Base-by-base conservation (phyloP, 2,329 filamentous ascomycete genomes). In the Pseudofabraea citricarpa region DNA sequence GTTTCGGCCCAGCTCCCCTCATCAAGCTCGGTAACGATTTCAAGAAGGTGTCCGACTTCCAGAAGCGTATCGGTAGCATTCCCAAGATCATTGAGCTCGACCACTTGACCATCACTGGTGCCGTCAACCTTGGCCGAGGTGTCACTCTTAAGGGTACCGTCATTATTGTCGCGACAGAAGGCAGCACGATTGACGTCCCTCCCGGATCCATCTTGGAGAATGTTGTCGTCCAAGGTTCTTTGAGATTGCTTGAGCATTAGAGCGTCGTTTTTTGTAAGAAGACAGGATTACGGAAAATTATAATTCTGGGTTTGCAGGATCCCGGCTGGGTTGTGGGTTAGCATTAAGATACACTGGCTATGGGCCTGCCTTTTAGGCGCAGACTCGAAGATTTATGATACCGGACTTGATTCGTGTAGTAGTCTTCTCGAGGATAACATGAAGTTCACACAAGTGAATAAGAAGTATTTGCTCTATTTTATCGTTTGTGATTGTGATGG, bases 11-110 rank as follows among this genome's bases (percentile, higher is more conserved):
- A 57, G 91, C 93, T 38, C 93, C 93, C 45, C 79, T 98, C 57
- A 98, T 98, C 79, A 98, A 98, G 85, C 86, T 98, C 43, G 93
- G 93, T 59, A 83, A 83, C 62, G 93, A 98, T 78, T 98, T 98
- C 83, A 98, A 98, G 86, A 98, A 98, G 83, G 93, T 98, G 29
- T 97, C 91, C 1, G 93, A 90, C 74, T 94, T 94, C 79, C 85
- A 90, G 73, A 84, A 88, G 70, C 85, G 85, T 64, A 90, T 94
- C 56, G 77, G 85, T 9, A 89, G 84, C 52, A 94, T 94, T 59
- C 88, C 88, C 62, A 90, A 88, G 78, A 90, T 94, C 58, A 81
- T 93, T 55, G 88, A 94, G 74, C 80, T 93, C 38, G 88, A 94
- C 63, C 93, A 98, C 66, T 80, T 98, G 47, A 98, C 93, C 63